Evolutionary conservation across 1,284 basidiomycete genomes (phyloP).

Genomic region (Moesziomyces globuligerus): DNA sequence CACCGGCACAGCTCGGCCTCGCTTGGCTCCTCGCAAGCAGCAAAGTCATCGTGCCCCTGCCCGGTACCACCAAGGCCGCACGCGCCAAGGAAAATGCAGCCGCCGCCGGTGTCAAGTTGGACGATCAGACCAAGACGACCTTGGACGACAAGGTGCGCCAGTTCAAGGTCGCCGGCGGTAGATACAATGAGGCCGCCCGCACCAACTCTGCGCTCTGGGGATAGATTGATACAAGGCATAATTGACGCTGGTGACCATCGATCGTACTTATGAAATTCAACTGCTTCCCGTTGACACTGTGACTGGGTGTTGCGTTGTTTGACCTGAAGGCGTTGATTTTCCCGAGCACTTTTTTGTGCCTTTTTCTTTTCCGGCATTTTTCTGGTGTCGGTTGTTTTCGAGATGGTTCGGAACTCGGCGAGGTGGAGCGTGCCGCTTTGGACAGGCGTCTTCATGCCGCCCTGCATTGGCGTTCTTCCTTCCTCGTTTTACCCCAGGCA

Average conservation of each 20-base stretch:
- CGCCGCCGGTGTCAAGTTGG: conserved; percentile 52
- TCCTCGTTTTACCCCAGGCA: not conserved
- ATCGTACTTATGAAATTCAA: too few species aligned
- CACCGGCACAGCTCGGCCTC: conserved; percentile 73
- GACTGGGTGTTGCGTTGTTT: not conserved
- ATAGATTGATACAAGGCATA: too few species aligned
- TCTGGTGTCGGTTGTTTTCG: too few species aligned
- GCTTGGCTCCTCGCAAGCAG: conserved; percentile 73
- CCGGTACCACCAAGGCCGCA: conserved; percentile 69
- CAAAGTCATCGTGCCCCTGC: conserved; percentile 71
- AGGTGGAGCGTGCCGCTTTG: too few species aligned
- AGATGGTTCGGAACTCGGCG: conserved; percentile 6
- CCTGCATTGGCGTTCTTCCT: not conserved
- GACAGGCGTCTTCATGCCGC: too few species aligned
- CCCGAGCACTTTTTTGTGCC: conserved; percentile 12
- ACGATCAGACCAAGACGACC: conserved; percentile 48
- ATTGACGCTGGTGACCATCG: too few species aligned
- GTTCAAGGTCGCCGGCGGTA: conserved; percentile 33
- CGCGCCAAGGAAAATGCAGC: conserved; percentile 64
- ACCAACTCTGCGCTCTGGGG: conserved; percentile 26
- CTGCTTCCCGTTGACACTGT: too few species aligned
- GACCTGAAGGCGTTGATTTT: too few species aligned
- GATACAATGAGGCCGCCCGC: conserved; percentile 29
- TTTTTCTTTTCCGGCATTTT: not conserved
- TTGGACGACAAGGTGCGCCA: conserved; percentile 42